phyloP scores from a whole-genome alignment of 495 filamentous ascomycete genomes.

The Penicillium pancosmium region DNA sequence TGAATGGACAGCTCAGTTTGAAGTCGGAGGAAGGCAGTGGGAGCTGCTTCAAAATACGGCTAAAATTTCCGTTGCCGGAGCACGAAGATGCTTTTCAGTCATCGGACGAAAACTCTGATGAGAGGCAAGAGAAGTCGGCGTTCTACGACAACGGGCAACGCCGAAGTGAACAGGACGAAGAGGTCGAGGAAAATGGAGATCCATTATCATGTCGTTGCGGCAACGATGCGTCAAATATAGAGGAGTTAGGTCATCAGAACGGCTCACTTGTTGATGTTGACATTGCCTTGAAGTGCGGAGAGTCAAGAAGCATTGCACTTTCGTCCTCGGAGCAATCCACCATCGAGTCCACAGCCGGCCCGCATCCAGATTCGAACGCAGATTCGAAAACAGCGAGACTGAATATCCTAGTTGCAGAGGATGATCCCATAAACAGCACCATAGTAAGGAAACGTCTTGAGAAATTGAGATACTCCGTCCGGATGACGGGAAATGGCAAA shows the following conservation, averaged over 20 bases:
- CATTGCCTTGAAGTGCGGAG: slow-evolving; percentile 16
- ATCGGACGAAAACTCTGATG: background rate
- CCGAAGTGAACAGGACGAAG: background rate
- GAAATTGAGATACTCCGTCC: slow-evolving; percentile 71
- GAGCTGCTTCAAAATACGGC: slow-evolving; percentile 65
- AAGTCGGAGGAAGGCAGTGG: slow-evolving; percentile 85
- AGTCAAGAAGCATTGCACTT: slow-evolving; percentile 18
- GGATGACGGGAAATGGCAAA: slow-evolving; percentile 77
- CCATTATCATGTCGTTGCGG: slow-evolving; percentile 20
- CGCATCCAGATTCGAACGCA: background rate
- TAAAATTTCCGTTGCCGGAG: slow-evolving; percentile 32
- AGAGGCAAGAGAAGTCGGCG: slow-evolving; percentile 10
- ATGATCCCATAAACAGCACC: slow-evolving; percentile 86
- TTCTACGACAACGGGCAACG: background rate
- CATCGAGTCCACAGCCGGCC: background rate
- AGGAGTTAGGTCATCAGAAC: slow-evolving; percentile 12
- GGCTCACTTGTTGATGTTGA: slow-evolving; percentile 16
- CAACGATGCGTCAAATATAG: slow-evolving; percentile 4
- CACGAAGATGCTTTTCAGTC: background rate
- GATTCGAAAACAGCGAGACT: slow-evolving; percentile 33
- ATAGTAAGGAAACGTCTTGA: slow-evolving; percentile 81
- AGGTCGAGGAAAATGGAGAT: background rate
- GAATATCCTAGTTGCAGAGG: slow-evolving; percentile 77
- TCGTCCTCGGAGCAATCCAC: background rate
- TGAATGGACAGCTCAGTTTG: slow-evolving; percentile 83